Conservation (phyloP, 2,329 filamentous ascomycete genomes). For the Colletotrichum higginsianum region DNA sequence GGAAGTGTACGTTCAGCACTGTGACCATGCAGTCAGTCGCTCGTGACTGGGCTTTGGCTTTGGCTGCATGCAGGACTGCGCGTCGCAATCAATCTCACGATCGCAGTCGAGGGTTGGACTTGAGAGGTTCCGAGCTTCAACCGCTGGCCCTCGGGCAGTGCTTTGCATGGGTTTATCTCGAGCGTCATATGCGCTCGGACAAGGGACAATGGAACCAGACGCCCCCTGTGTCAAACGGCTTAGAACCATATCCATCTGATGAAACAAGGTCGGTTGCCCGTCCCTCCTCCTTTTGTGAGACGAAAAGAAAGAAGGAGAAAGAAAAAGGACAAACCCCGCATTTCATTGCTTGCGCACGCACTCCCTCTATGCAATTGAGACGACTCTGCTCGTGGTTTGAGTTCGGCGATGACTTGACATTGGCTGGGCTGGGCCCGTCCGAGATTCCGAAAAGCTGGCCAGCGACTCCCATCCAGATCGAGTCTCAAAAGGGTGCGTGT, state of each 20-base stretch:
- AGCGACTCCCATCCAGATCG: neutral
- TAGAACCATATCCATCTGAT: constrained; percentile 9
- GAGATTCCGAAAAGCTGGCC: neutral
- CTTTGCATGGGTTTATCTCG: neutral
- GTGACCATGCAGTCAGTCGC: neutral
- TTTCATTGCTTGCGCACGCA: neutral
- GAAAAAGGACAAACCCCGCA: constrained; percentile 15
- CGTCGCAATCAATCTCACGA: neutral
- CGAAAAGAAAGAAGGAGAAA: neutral
- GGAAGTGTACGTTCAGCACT: neutral
- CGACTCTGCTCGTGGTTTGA: neutral
- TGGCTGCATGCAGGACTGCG: neutral
- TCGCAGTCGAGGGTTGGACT: neutral
- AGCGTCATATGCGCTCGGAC: neutral
- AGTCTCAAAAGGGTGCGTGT: neutral
- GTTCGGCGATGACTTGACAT: neutral
- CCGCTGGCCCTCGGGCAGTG: neutral
- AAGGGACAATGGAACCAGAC: neutral
- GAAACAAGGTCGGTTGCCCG: neutral
- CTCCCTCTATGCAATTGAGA: neutral
- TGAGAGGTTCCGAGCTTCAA: neutral
- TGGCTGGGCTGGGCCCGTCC: too few relatives aligned
- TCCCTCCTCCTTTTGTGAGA: neutral
- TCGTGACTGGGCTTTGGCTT: neutral
- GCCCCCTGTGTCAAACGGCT: constrained; percentile 20